Evolutionary conservation across 2,329 filamentous ascomycete genomes (phyloP).

Genomic region (Samsoniella hepiali): DNA sequence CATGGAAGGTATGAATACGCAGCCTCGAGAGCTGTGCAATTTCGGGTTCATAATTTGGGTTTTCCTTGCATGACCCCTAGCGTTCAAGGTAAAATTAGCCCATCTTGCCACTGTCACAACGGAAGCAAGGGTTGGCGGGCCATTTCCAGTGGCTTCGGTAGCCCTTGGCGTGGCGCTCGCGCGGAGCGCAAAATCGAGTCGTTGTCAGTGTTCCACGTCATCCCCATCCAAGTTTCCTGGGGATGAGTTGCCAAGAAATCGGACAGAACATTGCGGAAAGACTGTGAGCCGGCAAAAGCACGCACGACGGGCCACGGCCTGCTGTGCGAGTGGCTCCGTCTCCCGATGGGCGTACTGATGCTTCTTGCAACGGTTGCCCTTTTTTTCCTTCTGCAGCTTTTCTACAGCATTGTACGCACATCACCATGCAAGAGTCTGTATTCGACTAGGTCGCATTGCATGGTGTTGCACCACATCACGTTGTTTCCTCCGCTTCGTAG

Average conservation of each 20-base stretch:
- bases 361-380: not conserved
- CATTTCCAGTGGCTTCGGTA: not conserved
- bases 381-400: not conserved
- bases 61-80: not conserved
- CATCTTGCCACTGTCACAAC: not conserved
- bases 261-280: not conserved
- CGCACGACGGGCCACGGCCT: not conserved
- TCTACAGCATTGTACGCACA: not conserved
- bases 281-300: not conserved
- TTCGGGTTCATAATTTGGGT: too few species aligned
- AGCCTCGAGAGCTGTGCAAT: not conserved
- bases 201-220: not conserved
- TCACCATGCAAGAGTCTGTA: not conserved
- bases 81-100: not conserved
- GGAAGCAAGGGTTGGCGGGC: not conserved
- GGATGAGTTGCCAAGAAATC: not conserved
- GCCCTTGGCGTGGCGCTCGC: constrained; percentile 8
- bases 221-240: not conserved
- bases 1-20: not conserved
- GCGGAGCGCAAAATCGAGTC: constrained; percentile 9
- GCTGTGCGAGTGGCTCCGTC: not conserved
- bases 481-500: constrained; percentile 3
- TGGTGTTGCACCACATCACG: constrained; percentile 2
- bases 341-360: too few species aligned
- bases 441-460: not conserved